phyloP scores from a whole-genome alignment of 2,329 filamentous ascomycete genomes.

The Cryoendolithus antarcticus region DNA sequence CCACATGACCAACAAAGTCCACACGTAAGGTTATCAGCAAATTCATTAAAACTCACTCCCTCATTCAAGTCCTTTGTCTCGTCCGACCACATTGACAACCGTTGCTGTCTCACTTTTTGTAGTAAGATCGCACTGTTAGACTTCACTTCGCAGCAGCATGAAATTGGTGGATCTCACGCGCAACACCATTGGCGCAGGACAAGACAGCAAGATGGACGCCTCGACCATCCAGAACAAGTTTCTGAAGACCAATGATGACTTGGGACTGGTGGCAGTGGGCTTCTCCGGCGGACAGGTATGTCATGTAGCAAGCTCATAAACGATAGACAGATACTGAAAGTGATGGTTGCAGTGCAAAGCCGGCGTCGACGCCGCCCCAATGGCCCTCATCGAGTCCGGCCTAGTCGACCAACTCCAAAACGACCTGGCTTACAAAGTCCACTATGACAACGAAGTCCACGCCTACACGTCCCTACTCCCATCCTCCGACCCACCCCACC shows the following conservation, averaged over 20 bases:
- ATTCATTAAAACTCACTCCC: too few relatives aligned
- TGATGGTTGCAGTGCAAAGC: constrained; percentile 57
- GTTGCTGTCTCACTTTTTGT: too few relatives aligned
- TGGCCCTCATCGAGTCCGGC: constrained; percentile 77
- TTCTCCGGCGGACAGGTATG: constrained; percentile 90
- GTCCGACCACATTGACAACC: too few relatives aligned
- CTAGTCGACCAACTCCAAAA: constrained; percentile 71
- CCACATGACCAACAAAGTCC: too few relatives aligned
- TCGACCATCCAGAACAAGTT: constrained; percentile 58
- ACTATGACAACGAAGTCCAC: constrained; percentile 74
- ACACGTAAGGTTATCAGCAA: too few relatives aligned
- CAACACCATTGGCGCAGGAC: too few relatives aligned
- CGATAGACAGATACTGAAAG: too few relatives aligned
- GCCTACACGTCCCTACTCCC: constrained; percentile 67
- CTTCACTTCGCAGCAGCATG: too few relatives aligned
- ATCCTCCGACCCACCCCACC: constrained; percentile 60
- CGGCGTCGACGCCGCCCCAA: constrained; percentile 82
- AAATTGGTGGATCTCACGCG: too few relatives aligned
- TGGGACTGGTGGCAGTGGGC: constrained; percentile 87
- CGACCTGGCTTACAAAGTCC: constrained; percentile 78
- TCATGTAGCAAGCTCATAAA: neutral
- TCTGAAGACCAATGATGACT: constrained; percentile 62
- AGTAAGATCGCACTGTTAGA: too few relatives aligned
- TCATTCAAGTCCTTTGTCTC: too few relatives aligned
- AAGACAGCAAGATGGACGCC: constrained; percentile 27